Evolutionary conservation across 192 early-diverging fungal species (phyloP), one percentile per base, ranked within the genome.

Genomic region (Coemansia sp.): DNA sequence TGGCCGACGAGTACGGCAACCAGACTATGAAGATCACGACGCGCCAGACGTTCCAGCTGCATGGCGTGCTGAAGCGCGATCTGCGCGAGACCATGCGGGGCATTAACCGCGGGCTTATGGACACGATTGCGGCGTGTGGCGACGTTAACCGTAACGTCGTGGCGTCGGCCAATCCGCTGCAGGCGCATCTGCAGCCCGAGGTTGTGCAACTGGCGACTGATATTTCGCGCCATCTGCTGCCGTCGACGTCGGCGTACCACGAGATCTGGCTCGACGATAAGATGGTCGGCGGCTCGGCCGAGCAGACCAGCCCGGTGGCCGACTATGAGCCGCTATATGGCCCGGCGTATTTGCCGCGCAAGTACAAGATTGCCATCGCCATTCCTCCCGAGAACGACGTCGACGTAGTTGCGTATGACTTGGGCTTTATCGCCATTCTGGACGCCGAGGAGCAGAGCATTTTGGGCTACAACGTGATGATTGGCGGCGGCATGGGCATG

Each of bases 111-210:
- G 85, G 85, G 22, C 78, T 96, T 52, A 87, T 98, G 79, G 90
- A 94, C 78, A 95, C 94, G 26, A 86, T 98, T 48, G 95, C 95
- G 42, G 95, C 95, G 50, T 98, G 95, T 78, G 95, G 95, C 61
- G 95, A 98, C 80, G 95, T 98, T 64, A 98, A 98, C 84, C 88
- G 95, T 62, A 98, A 96, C 84, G 93, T 98, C 60, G 94, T 96
- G 75, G 90, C 91, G 71, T 93, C 89, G 71, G 91, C 94, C 60
- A 91, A 93, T 75, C 93, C 93, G 71, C 79, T 85, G 25, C 81
- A 86, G 60, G 87, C 91, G 23, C 84, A 90, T 48, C 68, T 96
- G 31, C 94, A 98, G 81, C 82, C 78, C 25, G 85, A 93, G 57
- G 85, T 96, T 9, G 83, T 86, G 40, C 81, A 87, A 31, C 92